These are phyloP conservation scores for Gossypium bickii DNA, from an alignment of 345 rosid species.

Conservation along the genomic window DNA sequence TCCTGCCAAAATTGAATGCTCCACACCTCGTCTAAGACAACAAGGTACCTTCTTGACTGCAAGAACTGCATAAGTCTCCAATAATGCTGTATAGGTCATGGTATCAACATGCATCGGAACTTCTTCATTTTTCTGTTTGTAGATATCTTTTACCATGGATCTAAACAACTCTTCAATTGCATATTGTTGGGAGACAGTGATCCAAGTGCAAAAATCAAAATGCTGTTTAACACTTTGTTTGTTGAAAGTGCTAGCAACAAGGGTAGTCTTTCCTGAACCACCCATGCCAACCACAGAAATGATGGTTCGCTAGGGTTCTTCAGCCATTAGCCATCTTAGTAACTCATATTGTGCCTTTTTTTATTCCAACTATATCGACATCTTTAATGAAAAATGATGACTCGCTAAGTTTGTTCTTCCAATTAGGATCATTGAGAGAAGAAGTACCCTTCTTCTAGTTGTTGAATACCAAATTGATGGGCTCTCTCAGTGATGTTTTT, in stretches of 20 bases:
- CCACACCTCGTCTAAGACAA: slow-evolving; percentile 32
- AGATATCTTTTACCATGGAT: slow-evolving; percentile 9
- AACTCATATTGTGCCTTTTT: slow-evolving; percentile 23
- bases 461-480: slow-evolving; percentile 23
- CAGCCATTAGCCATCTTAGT: slow-evolving; percentile 11
- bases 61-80: slow-evolving; percentile 8
- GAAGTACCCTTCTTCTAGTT: background rate
- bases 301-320: background rate
- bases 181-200: slow-evolving; percentile 14
- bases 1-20: background rate
- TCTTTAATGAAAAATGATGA: slow-evolving; percentile 28
- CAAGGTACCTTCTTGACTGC: background rate
- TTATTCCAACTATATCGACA: slow-evolving; percentile 38
- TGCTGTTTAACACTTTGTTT: slow-evolving; percentile 11
- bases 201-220: slow-evolving; percentile 19
- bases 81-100: background rate
- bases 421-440: background rate
- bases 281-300: slow-evolving; percentile 32
- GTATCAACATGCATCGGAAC: background rate
- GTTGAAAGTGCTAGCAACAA: slow-evolving; percentile 18
- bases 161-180: background rate
- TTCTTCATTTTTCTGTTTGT: background rate
- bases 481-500: slow-evolving; percentile 27
- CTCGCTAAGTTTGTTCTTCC: slow-evolving; percentile 23
- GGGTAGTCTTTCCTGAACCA: slow-evolving; percentile 22